These are phyloP conservation scores for Russula griseocarnosa DNA, from an alignment of 768 basidiomycete genomes.

Conservation along the genomic window DNA sequence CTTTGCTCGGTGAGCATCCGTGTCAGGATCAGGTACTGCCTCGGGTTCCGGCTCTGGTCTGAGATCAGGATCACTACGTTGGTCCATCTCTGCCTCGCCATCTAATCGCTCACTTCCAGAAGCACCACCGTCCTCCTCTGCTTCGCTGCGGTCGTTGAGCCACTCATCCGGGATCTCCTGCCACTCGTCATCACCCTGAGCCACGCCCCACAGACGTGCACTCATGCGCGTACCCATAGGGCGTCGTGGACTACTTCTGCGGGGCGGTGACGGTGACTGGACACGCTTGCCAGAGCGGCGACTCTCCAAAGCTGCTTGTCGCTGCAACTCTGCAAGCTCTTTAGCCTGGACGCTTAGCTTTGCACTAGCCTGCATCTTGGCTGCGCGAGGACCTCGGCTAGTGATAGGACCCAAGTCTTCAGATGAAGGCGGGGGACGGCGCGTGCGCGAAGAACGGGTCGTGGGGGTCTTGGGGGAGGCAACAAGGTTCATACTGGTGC, in stretches of 20 bases:
- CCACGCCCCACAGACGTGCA: conserved; percentile 53
- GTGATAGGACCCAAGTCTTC: conserved; percentile 28
- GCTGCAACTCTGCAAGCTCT: conserved; percentile 59
- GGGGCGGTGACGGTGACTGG: conserved; percentile 18
- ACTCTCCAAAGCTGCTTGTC: conserved; percentile 41
- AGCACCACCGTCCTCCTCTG: conserved; percentile 17
- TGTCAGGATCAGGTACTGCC: conserved; percentile 29
- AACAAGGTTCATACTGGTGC: conserved; percentile 9
- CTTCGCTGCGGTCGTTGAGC: conserved; percentile 39
- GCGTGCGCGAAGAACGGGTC: conserved; percentile 13
- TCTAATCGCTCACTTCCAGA: conserved; percentile 26
- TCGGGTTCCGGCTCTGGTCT: conserved; percentile 20
- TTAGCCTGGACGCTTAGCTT: conserved; percentile 66
- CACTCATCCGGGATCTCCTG: conserved; percentile 77
- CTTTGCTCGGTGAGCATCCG: conserved; percentile 30
- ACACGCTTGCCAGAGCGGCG: conserved; percentile 26
- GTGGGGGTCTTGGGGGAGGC: conserved; percentile 10
- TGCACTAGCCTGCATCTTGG: conserved; percentile 67
- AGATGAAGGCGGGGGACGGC: conserved; percentile 9
- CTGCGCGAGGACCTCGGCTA: conserved; percentile 53
- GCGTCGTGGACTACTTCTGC: conserved; percentile 31
- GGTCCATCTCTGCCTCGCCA: conserved; percentile 27
- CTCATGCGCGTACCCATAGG: conserved; percentile 61
- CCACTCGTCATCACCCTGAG: conserved; percentile 56
- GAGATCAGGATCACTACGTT: conserved; percentile 7